phyloP scores from a whole-genome alignment of 192 early-diverging fungal species.

The Podila epicladia region DNA sequence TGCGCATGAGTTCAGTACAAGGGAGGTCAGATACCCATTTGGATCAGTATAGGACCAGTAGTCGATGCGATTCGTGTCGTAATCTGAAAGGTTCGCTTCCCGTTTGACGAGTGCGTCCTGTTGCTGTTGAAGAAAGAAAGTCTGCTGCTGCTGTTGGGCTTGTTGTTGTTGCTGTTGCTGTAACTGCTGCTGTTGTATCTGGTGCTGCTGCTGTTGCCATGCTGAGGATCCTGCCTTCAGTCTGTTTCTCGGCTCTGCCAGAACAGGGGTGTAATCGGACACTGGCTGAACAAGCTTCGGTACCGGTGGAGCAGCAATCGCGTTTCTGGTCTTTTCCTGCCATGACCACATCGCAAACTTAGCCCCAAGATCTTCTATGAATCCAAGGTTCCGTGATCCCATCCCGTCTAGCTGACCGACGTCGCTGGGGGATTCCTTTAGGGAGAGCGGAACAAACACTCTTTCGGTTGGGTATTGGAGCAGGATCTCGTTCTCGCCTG shows the following conservation, averaged over 20 bases:
- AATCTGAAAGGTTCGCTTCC: neutral
- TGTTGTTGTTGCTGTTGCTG: conserved; percentile 45
- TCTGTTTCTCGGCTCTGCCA: conserved; percentile 38
- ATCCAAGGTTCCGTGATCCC: conserved; percentile 44
- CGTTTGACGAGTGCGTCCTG: conserved; percentile 27
- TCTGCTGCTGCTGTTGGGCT: conserved; percentile 31
- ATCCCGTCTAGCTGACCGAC: conserved; percentile 43
- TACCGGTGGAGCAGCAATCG: conserved; percentile 37
- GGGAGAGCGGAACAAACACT: conserved; percentile 39
- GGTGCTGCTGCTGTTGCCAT: conserved; percentile 41
- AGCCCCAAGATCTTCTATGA: conserved; percentile 40
- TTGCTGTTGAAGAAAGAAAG: conserved; percentile 33
- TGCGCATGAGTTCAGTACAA: conserved; percentile 45
- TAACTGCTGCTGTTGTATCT: conserved; percentile 24
- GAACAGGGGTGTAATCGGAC: conserved; percentile 30
- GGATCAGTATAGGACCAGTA: conserved; percentile 48
- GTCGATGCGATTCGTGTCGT: conserved; percentile 45
- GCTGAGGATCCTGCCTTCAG: conserved; percentile 40
- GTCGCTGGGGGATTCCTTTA: conserved; percentile 44
- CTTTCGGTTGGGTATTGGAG: conserved; percentile 41
- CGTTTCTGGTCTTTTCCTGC: conserved; percentile 48
- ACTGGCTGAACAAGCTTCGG: conserved; percentile 40
- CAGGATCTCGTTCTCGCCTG: conserved; percentile 21
- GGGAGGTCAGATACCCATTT: conserved; percentile 39
- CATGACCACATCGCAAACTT: conserved; percentile 47